Evolutionary conservation across 257 asterid species (phyloP), one percentile per base, ranked within the genome.

Genomic region (Capsicum pubescens): DNA sequence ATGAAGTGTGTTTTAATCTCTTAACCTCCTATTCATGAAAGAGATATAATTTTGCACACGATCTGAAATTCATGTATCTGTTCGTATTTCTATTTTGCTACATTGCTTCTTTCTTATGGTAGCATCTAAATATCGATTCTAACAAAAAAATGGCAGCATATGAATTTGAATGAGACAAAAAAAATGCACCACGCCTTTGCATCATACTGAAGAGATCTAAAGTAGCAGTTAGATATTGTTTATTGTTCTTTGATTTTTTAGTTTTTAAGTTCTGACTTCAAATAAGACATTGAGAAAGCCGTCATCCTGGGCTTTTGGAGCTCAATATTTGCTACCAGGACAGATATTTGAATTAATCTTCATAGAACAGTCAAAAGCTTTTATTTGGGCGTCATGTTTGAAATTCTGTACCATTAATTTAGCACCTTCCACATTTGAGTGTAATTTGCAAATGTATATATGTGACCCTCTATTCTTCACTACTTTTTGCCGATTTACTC

Each of bases 1-100:
- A 96, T 79, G 98, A 96, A 98, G 99, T 96, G 84, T 77, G 32
- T 50, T 60, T 19, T 64, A 36, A 70, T 60, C 69, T 42, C 19
- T 8, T 54, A 32, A 52, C 48, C 50, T 54, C 16, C 0, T 54
- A 4, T 77, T 76, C 81, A 52, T 54, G 64, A 76, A 14, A 76
- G 21, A 76, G 63, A 54, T 21, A 13, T 13, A 26, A 39, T 19
- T 74, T 50, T 50, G 58, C 81, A 50, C 59, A 6, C 19, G 26
- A 8, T 36, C 76, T 26, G 81, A 26, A 26, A 77, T 54, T 39
- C 63, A 26, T 77, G 21, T 2, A 52, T 52, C 26, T 1, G 42
- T 50, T 52, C 42, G 13, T 61, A 52, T 3, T 72, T 50, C 46
- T 6, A 3, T 54, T 39, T 77, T 32, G 50, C 82, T 77, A 77